Evolutionary conservation across 2,329 filamentous ascomycete genomes (phyloP), one percentile per base, ranked within the genome.

Genomic region (Colletotrichum tropicicola): DNA sequence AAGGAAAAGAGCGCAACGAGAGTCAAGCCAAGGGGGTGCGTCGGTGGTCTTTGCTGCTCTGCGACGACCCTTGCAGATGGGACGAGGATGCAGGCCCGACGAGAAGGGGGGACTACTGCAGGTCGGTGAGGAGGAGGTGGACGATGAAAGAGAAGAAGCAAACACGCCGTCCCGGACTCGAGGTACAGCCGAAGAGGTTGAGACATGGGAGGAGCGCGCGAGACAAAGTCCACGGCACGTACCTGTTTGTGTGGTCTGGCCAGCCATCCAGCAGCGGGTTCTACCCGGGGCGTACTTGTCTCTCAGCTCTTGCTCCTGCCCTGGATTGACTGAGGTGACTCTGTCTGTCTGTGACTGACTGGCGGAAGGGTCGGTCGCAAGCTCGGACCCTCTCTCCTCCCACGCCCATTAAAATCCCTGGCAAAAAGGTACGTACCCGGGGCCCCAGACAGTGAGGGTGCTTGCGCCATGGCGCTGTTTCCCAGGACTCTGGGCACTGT

Each of bases 341-440:
- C n/a, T n/a, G n/a, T n/a, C n/a, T n/a, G n/a, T n/a, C n/a, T n/a
- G n/a, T n/a, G n/a, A n/a, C n/a, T n/a, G n/a, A n/a, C n/a, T n/a
- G n/a, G n/a, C 49, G 56, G 56, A 60, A 65, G 49, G 49, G 61
- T 60, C 49, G 57, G 61, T 60, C 35, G 23, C 47, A 61, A 65
- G 61, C 61, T 61, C 49, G 27, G 57, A 39, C 61, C 56, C 43
- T 49, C 41, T 55, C n/a, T 7, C 19, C 21, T 49, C 13, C 48
- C 19, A 25, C 23, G 17, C 43, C 48, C 61, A 65, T 61, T 61
- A 55, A 54, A 60, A 65, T 60, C 61, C 56, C 61, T 61, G 57
- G 27, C 37, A 21, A 25, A 27, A 54, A 19, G 25, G 17, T 61
- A 60, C 48, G 61, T 61, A 65, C 32, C 41, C 3, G 2, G 2